Evolutionary conservation across 2,329 filamentous ascomycete genomes (phyloP), one percentile per base, ranked within the genome.

Genomic region (Aulographum hederae): DNA sequence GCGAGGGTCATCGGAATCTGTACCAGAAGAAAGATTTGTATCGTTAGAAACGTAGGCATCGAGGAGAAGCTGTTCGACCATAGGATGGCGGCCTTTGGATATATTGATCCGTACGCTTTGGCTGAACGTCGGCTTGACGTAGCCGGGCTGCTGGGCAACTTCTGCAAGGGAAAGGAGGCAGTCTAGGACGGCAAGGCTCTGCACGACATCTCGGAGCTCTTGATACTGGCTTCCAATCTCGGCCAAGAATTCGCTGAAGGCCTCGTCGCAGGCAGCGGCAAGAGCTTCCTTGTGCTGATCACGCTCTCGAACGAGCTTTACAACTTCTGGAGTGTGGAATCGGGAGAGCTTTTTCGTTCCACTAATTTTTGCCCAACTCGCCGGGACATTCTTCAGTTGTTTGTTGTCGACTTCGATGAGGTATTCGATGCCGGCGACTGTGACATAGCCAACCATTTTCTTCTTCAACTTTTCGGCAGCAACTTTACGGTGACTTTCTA

Each of bases 271-370:
- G 26, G 86, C 85, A 6, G 84, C 84, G 2, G 84, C 82, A 10
- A 98, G 69, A 2, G 81, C 77, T 53, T 98, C 89, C 47, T 86
- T 92, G 56, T 94, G 79, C 46, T 94, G 86, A 50, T 95, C 89
- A 27, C 89, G 73, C 54, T 94, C 84, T 26, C 74, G 72, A 13
- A 93, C 68, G 43, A 93, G 65, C 38, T 72, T 71, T 30, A 92
- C 66, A 16, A 94, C 81, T 43, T 92, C 78, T 4, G 89, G 89
- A 0, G 89, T 89, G 54, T 98, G 89, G 52, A 95, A 98, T 36
- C 89, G 75, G 0, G 82, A 85, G 4, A 85, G 59, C 44, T 81
- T 82, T 53, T 95, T 95, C 5, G 89, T 98, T 31, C 86, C 85
- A 35, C 78, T 91, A 44, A 95, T 80, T 54, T 98, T 95, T 39